Percentiles rank a stretch among this genome's conserved stretches.
Conservation (phyloP, 2,329 filamentous ascomycete genomes). For the Colletotrichum orchidophilum region DNA sequence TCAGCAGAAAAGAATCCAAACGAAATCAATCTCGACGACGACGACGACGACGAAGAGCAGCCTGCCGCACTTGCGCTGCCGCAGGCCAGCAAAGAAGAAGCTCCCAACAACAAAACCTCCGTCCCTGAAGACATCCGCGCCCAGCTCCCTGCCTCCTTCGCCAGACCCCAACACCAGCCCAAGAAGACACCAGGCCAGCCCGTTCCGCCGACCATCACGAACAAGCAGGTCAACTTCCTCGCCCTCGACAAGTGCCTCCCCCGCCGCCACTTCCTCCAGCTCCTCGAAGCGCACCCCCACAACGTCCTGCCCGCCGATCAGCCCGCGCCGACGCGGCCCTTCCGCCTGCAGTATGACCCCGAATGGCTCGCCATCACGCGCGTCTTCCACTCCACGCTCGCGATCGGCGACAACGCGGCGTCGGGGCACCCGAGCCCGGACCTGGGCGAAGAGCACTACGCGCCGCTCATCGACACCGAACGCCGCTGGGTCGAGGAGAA, state of each 20-base stretch:
- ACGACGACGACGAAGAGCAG: conserved; percentile 56
- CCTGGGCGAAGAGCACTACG: conserved; percentile 75
- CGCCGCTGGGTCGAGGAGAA: conserved; percentile 84
- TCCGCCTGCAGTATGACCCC: conserved; percentile 81
- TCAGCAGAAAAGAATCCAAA: conserved; percentile 61
- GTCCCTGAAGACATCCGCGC: conserved; percentile 74
- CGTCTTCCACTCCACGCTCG: conserved; percentile 74
- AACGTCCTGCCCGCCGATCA: conserved; percentile 9
- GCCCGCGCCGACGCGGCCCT: conserved; percentile 52
- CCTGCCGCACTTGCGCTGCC: conserved; percentile 37
- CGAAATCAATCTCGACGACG: conserved; percentile 76
- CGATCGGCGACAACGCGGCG: conserved; percentile 64
- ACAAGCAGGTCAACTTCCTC: conserved; percentile 83
- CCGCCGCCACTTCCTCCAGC: conserved; percentile 81
- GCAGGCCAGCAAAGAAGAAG: conserved; percentile 5
- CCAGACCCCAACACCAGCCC: conserved; percentile 48
- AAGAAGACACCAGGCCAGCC: conserved; percentile 64
- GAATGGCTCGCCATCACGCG: conserved; percentile 97
- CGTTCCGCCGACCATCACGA: conserved; percentile 77
- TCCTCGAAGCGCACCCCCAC: conserved; percentile 69
- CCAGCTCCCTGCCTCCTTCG: conserved; percentile 81
- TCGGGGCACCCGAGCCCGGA: conserved; percentile 64
- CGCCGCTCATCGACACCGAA: conserved; percentile 73
- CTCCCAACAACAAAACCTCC: conserved; percentile 35
- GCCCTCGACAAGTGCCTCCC: conserved; percentile 92